Percentiles rank a stretch among this genome's conserved stretches.
Evolutionary conservation across 139 green algal species (phyloP).

Genomic region (Tetraselmis striata): DNA sequence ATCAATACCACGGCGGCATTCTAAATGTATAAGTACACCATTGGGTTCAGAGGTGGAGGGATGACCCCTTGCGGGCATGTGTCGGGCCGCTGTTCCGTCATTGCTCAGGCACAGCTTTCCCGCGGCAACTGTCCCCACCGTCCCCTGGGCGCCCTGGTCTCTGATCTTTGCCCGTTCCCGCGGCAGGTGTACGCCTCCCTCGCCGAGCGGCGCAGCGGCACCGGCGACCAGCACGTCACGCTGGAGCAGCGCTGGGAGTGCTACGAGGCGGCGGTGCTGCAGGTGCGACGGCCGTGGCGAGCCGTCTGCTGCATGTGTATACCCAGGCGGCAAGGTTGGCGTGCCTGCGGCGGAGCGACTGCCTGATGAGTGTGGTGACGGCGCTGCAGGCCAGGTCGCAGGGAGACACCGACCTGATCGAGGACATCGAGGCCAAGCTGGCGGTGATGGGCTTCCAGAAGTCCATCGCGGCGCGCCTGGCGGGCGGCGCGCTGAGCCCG

Average conservation of each 20-base stretch:
- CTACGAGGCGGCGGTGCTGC: conserved; percentile 6
- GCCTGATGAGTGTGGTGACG: too few species aligned
- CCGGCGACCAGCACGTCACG: conserved; percentile 33
- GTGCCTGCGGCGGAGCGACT: conserved; percentile 1
- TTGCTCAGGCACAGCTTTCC: too few species aligned
- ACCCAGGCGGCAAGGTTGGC: conserved; percentile 29
- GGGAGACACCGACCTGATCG: neutral
- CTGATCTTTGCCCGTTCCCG: too few species aligned
- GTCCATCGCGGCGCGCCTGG: neutral
- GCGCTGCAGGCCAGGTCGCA: neutral
- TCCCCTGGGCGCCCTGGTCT: too few species aligned
- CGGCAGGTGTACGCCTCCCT: conserved; percentile 50
- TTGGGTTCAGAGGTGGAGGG: too few species aligned
- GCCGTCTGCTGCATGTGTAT: neutral
- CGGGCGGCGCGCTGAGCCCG: neutral
- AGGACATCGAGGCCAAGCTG: conserved; percentile 14
- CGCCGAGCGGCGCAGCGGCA: conserved; percentile 34
- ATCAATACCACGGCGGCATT: too few species aligned
- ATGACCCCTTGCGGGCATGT: too few species aligned
- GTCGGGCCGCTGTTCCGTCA: too few species aligned
- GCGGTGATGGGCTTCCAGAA: conserved; percentile 16
- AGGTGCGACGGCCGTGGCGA: neutral
- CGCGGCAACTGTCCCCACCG: too few species aligned
- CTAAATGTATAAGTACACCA: too few species aligned
- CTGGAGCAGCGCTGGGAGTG: conserved; percentile 46